These are phyloP conservation scores for Hypoxylon sp. DNA, from an alignment of 2,329 filamentous ascomycete genomes.

Conservation along the genomic window DNA sequence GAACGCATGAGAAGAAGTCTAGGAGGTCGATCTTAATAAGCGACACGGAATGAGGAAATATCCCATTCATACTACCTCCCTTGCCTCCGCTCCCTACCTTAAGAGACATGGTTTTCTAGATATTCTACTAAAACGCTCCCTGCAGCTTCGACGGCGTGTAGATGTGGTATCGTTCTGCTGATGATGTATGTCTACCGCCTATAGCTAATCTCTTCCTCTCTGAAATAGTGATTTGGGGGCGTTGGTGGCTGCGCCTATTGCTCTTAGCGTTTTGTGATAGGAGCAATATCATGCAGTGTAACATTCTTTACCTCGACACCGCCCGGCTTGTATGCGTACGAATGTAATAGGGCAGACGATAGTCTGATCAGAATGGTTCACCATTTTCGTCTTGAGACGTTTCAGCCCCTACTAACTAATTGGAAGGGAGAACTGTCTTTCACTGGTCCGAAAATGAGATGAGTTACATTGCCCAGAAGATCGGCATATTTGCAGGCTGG, in stretches of 20 bases:
- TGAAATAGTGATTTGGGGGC: background rate
- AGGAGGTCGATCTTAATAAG: background rate
- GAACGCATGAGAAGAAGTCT: background rate
- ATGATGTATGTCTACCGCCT: background rate
- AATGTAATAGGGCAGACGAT: background rate
- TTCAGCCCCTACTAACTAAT: background rate
- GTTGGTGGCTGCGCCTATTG: background rate
- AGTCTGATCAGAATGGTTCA: background rate
- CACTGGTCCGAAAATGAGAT: background rate
- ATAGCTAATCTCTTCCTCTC: background rate
- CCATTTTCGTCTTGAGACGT: background rate
- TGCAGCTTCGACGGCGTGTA: background rate
- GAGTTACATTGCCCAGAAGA: slow-evolving; percentile 8
- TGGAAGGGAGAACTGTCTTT: background rate
- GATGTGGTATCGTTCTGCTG: background rate
- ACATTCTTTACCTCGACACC: background rate
- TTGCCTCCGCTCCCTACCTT: background rate
- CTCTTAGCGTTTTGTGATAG: background rate
- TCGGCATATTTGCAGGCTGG: background rate
- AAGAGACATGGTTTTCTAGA: background rate
- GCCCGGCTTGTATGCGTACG: background rate
- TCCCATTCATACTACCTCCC: background rate
- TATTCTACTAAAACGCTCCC: background rate
- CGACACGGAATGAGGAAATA: background rate
- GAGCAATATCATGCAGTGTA: slow-evolving; percentile 5